Evolutionary conservation across 1,284 basidiomycete species (phyloP).

Genomic region (Dichomitus squalens): DNA sequence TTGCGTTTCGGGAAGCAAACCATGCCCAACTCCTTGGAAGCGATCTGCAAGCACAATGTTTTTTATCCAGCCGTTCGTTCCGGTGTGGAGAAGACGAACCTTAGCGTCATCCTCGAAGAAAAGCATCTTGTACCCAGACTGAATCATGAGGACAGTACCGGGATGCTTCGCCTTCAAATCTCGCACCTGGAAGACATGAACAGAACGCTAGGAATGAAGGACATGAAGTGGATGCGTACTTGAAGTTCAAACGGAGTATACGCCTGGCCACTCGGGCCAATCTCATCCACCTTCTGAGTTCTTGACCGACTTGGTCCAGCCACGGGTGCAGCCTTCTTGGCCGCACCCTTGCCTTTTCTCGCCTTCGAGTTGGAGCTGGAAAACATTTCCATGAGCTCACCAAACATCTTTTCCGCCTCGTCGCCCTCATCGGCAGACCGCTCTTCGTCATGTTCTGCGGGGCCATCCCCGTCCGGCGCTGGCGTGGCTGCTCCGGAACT

Average conservation of each 20-base stretch:
- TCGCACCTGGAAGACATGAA: too few relatives aligned
- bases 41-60: constrained; percentile 51
- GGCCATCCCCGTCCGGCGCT: constrained; percentile 26
- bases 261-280: constrained; percentile 77
- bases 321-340: constrained; percentile 31
- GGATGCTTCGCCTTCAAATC: constrained; percentile 74
- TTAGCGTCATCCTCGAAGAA: constrained; percentile 92
- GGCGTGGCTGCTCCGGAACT: constrained; percentile 20
- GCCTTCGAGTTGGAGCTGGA: constrained; percentile 39
- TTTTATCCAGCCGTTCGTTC: too few relatives aligned
- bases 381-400: constrained; percentile 50
- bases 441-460: constrained; percentile 17
- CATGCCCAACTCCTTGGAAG: constrained; percentile 83
- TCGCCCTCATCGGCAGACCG: constrained; percentile 46
- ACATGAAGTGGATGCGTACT: constrained; percentile 40
- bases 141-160: constrained; percentile 82
- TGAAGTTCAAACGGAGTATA: constrained; percentile 88
- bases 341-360: constrained; percentile 34
- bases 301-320: constrained; percentile 34
- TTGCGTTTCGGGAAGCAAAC: constrained; percentile 79
- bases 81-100: constrained; percentile 49
- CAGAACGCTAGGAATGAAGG: too few relatives aligned
- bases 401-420: constrained; percentile 49
- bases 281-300: constrained; percentile 46
- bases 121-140: constrained; percentile 88